Evolutionary conservation across 768 basidiomycete species (phyloP), one percentile per base, ranked within the genome.

Genomic region (Tulasnella sp.): DNA sequence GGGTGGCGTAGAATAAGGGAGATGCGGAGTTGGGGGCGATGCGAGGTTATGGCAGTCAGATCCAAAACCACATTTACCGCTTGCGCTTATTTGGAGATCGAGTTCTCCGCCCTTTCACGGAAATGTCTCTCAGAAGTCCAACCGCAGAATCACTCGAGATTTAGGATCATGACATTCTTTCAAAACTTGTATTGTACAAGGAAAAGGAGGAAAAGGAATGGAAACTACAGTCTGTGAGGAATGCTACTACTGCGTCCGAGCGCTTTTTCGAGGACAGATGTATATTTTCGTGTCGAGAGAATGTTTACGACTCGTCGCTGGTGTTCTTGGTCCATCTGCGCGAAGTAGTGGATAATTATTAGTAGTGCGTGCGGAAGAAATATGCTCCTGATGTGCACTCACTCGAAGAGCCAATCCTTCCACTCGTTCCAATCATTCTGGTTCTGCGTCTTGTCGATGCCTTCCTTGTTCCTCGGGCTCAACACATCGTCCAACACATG

Each of bases 321-420:
- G 69, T 70, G 36, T 70, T 70, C 69, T 70, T 70, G 69, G 37
- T 6, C 69, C 69, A 70, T 14, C 69, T 70, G 36, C 37, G 17
- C 12, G 4, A 34, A 70, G 17, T 36, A 5, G 37, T 31, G 34
- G 5, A 1, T 38, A 2, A 5, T n/a, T 36, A n/a, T 42, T 22
- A 70, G 69, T 19, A 0, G 5, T 19, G 1, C 15, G 58, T 64
- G 29, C 8, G 5, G 6, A 8, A n/a, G 64, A 36, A 36, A n/a
- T 70, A n/a, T n/a, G 22, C 22, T 3, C 3, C 36, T n/a, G 22
- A 25, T 8, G 9, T 15, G 12, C 3, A 68, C 77, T 34, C 22
- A 77, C 74, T 75, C 70, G 38, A 25, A 38, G 1, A 77, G 49
- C 77, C 77, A 77, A 5, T 77, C 77, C 67, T 74, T 72, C 77